Percentiles rank a stretch among this genome's conserved stretches.
phyloP scores from a whole-genome alignment of 2,329 filamentous ascomycete genomes.

The Periconia digitata region DNA sequence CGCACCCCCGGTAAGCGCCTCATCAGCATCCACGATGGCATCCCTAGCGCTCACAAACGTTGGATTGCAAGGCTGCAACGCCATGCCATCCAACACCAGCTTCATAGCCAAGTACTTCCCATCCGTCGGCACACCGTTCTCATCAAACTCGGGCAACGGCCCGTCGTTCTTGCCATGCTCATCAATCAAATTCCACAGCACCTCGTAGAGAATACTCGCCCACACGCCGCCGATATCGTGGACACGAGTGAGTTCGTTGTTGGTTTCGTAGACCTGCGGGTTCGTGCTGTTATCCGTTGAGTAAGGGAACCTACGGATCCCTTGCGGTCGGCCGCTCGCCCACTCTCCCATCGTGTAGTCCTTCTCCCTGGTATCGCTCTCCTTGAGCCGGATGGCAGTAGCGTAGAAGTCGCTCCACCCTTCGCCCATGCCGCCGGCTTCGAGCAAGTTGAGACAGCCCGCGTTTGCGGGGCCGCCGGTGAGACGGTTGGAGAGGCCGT shows the following conservation, averaged over 20 bases:
- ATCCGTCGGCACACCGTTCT: constrained; percentile 53
- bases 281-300: constrained; percentile 54
- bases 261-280: constrained; percentile 53
- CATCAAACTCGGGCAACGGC: constrained; percentile 46
- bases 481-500: constrained; percentile 57
- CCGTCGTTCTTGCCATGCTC: constrained; percentile 56
- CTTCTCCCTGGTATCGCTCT: constrained; percentile 48
- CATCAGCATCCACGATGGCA: constrained; percentile 60
- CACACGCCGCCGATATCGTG: constrained; percentile 57
- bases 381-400: constrained; percentile 52
- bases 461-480: constrained; percentile 61
- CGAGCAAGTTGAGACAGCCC: constrained; percentile 51
- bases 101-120: constrained; percentile 57
- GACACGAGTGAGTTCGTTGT: constrained; percentile 44
- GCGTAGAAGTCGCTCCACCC: constrained; percentile 62
- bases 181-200: constrained; percentile 61
- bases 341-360: constrained; percentile 56
- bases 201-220: constrained; percentile 58
- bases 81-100: constrained; percentile 56
- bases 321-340: constrained; percentile 47
- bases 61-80: constrained; percentile 60
- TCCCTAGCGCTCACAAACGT: constrained; percentile 57
- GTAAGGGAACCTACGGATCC: constrained; percentile 56
- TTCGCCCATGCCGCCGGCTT: constrained; percentile 60
- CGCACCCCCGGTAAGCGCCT: constrained; percentile 52